Base-by-base conservation (phyloP, 78 protist species). In the Dictyostelium citrinum region DNA sequence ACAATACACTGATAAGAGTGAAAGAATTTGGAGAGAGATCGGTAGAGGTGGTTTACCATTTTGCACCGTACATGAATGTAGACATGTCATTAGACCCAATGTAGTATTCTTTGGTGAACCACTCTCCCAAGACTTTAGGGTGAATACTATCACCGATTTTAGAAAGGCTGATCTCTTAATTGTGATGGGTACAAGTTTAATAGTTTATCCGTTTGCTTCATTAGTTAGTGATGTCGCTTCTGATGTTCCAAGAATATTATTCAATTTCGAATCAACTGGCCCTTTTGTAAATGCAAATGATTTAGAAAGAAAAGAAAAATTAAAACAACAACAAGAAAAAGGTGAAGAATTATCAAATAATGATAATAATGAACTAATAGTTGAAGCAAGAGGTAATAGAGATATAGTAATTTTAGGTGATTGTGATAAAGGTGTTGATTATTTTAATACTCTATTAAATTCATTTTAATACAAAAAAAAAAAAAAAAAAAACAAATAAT, bases 101-200 rank as follows among this genome's bases (percentile, higher is more conserved):
- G 95, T 97, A 9, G 84, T 92, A 20, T 96, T 97, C 81, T 97
- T 96, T 68, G 98, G 98, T 41, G 98, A 97, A 81, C 41, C 71
- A 24, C 77, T 97, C n/a, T 93, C 96, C 27, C 14, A 10, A 17
- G 5, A 31, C 16, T 97, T 86, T 80, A 77, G 72, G 7, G 68
- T 64, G 24, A 41, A 55, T 51, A 35, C 90, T 5, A 60, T 58
- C 39, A 72, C 49, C 0, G 98, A 95, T 58, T 76, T 91, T 20
- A 49, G 93, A 61, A 71, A 67, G 4, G 24, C 80, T 33, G 98
- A 97, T 61, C 49, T 91, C 17, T 37, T 97, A 51, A 93, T 97
- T 61, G 90, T 97, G 1, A 81, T 93, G 49, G 98, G 98, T 14
- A 90, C 97, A 0, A 93, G 97, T 17, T 81, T 97, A n/a, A 5